phyloP scores from a whole-genome alignment of 1,284 basidiomycete genomes.

The Meira nashicola region DNA sequence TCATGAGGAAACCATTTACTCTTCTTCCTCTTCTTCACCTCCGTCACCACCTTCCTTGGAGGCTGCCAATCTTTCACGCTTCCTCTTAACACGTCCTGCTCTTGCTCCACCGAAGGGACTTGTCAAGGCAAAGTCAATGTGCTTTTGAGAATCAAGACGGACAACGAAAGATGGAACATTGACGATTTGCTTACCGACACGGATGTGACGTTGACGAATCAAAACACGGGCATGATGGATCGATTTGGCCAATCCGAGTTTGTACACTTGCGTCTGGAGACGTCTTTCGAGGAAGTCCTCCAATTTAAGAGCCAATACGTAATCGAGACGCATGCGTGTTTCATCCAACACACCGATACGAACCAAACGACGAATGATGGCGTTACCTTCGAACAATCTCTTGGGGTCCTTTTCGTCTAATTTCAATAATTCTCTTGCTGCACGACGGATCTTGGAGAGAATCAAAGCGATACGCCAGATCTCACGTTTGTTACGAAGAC shows the following conservation, averaged over 20 bases:
- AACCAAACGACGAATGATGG: constrained; percentile 95
- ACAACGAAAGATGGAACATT: constrained; percentile 99
- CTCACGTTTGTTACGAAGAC: constrained; percentile 99
- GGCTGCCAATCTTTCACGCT: constrained; percentile 88
- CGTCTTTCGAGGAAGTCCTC: constrained; percentile 99
- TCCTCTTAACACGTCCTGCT: constrained; percentile 96
- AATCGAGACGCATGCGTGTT: constrained; percentile 80
- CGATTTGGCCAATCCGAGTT: constrained; percentile 92
- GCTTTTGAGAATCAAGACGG: constrained; percentile 62
- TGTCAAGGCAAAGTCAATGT: constrained; percentile 97
- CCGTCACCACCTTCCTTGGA: constrained; percentile 80
- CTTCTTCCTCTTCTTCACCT: constrained; percentile 66
- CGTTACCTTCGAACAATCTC: constrained; percentile 98
- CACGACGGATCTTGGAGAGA: constrained; percentile 99
- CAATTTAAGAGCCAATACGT: constrained; percentile 97
- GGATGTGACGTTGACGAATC: constrained; percentile 94
- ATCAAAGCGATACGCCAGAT: constrained; percentile 97
- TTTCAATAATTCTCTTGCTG: constrained; percentile 99
- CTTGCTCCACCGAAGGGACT: constrained; percentile 97
- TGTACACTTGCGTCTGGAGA: constrained; percentile 99
- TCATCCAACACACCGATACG: constrained; percentile 99
- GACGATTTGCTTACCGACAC: constrained; percentile 98
- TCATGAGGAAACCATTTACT: too few species aligned
- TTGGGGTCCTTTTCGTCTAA: constrained; percentile 99
- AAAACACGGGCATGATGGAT: constrained; percentile 98